Evolutionary conservation across 2,329 filamentous ascomycete species (phyloP), one percentile per base, ranked within the genome.

Genomic region (Simplicillium aogashimaense): DNA sequence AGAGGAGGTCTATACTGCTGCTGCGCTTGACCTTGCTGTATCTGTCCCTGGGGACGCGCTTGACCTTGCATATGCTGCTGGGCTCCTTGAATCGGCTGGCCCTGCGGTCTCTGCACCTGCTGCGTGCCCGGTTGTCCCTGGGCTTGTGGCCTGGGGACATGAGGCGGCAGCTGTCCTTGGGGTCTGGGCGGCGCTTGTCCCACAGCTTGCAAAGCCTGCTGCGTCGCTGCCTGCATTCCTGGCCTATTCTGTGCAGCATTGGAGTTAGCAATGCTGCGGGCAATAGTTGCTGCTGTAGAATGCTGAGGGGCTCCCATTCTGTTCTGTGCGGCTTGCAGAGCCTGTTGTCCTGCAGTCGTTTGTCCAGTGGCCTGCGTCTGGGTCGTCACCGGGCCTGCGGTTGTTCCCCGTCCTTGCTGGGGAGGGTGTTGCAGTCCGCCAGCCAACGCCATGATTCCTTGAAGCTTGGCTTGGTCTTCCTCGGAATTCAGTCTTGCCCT

Each of bases 381-480:
- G 20, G 20, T 25, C 9, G 20, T 25, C 20, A 25, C 20, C 20
- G 20, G 20, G 9, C 20, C 49, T 51, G 29, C 52, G 12, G 49
- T 48, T 36, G 49, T 49, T 36, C 48, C 50, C 7, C 50, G 38
- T 34, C 54, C 50, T 14, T 50, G 50, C 35, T 57, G 59, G 3
- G 53, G 54, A 6, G 54, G 50, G 45, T 69, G 68, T 40, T 76
- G 70, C 36, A 77, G 48, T 0, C 73, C 71, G 29, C 69, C 64
- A 1, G 70, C 71, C 35, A 79, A 52, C 2, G 70, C 65, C 63
- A 78, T 67, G 41, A 78, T 73, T n/a, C 74, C 74, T 46, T 78
- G 69, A n/a, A 78, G 59, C 45, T 71, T 70, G 7, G 72, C 74
- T 46, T 74, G 70, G 35, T 79, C 74, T 42, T 80, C 76, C 37